Evolutionary conservation across 805 yeast species (phyloP), one percentile per base, ranked within the genome.

Genomic region (Candida oleophila): DNA sequence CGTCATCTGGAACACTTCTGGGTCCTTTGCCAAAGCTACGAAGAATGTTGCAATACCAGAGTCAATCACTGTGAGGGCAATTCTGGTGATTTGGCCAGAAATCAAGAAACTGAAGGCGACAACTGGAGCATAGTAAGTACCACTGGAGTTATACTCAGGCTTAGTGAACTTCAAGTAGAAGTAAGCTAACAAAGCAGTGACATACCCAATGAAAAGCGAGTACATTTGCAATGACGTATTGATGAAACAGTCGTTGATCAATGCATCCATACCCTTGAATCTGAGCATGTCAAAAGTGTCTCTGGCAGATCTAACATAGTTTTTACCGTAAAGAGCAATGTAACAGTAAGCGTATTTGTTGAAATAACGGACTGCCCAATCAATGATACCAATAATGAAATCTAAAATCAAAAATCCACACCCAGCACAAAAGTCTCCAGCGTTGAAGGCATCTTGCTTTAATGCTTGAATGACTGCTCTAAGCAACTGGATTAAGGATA

Each of bases 281-380:
- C 85, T 78, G 54, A 91, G 64, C 65, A 91, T 74, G 55, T 81
- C 80, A 81, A 90, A 85, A 0, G 97, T 87, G 49, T 88, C 92
- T 55, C 78, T 85, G 0, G 96, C 91, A 0, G 95, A 83, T 22
- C 74, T 71, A 42, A 87, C 58, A 59, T 90, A 92, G 32, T 81
- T 74, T 55, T 83, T 83, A 41, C 97, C 97, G 65, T 89, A 92
- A 20, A 91, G 74, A 0, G 97, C 96, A 56, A 91, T 74, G 59
- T 84, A 89, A 22, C 94, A 84, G 62, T 87, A 88, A 4, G 97
- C 96, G 61, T 89, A 91, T 61, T 87, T 92, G 68, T 91, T 89
- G 72, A 91, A 90, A 74, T 88, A 90, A 49, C 83, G 76, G 19
- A 87, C 86, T 42, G 85, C 51, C 94, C 96, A 88, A 54, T 88